Evolutionary conservation across 1,139 yeast species (phyloP).

Genomic region (Nadsonia starkeyi-henricii): DNA sequence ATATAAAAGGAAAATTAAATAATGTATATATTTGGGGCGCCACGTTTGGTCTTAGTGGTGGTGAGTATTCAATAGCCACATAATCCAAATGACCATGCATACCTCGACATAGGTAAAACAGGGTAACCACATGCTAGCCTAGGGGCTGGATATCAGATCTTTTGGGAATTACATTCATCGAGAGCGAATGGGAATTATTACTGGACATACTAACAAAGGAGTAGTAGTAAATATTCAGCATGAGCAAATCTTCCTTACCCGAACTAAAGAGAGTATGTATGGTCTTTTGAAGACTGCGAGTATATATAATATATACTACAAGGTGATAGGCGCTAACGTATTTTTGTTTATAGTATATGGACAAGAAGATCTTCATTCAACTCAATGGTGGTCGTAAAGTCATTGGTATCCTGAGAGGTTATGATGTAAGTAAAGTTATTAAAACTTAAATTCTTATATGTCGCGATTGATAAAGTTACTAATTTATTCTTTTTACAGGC

Average conservation of each 20-base stretch:
- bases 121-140: no score
- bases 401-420: constrained; percentile 63
- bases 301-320: neutral
- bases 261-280: constrained; percentile 38
- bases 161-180: no score
- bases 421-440: constrained; percentile 35
- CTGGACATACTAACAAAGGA: no score
- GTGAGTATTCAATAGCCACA: no score
- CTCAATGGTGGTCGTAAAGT: constrained; percentile 64
- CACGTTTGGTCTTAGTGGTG: no score
- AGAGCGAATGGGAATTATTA: no score
- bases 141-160: no score
- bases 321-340: constrained; percentile 4
- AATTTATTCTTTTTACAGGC: neutral
- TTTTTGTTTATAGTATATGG: constrained; percentile 43
- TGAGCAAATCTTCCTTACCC: constrained; percentile 39
- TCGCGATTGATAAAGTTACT: constrained; percentile 18
- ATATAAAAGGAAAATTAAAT: no score
- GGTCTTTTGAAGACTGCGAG: neutral
- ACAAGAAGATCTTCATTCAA: constrained; percentile 54
- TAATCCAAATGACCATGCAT: no score
- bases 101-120: no score
- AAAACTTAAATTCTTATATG: constrained; percentile 2
- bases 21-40: no score
- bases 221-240: constrained; percentile 4